Evolutionary conservation across 306 rosid species (phyloP), one percentile per base, ranked within the genome.

Genomic region (Trifolium fragiferum): DNA sequence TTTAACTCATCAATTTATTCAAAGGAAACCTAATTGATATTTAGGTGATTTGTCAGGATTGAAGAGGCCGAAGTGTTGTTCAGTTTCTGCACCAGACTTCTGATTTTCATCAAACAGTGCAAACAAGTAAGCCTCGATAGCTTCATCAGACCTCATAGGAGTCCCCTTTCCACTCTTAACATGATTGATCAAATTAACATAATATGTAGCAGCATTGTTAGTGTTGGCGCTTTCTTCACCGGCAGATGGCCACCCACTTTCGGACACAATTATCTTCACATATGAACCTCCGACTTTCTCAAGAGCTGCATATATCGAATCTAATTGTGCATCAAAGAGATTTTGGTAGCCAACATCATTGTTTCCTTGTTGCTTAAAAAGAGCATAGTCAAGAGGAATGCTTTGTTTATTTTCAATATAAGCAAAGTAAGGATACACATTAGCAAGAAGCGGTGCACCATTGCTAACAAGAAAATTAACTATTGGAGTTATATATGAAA

Each of bases 241-340:
- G 7, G 9, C 49, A 0, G 90, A 88, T 10, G 93, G 96, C 96
- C 96, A 92, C 5, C 97, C 92, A 10, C 83, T 92, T 80, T 92
- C 93, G 0, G 90, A 80, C 20, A 88, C 89, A 18, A 92, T 89
- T 1, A 88, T 60, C 16, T 59, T 15, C 81, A 88, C 6, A 13
- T 61, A 27, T 5, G 80, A 30, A 4, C 75, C 92, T 0, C 86
- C 87, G 0, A 59, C 25, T 35, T 84, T 88, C 82, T 85, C 92
- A 23, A 88, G 83, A 15, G 97, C 90, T 8, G 78, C 76, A 10
- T 92, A 85, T 0, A 78, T 38, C 19, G 92, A 30, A 66, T 88
- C 97, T 75, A 88, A 1, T 54, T 72, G 55, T 4, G 91, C 89
- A 51, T 79, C 87, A 54, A 85, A 83, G 4, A 88, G 57, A 67